These are phyloP conservation scores for Xylaria sp. DNA, from an alignment of 2,329 filamentous ascomycete species.

Conservation along the genomic window DNA sequence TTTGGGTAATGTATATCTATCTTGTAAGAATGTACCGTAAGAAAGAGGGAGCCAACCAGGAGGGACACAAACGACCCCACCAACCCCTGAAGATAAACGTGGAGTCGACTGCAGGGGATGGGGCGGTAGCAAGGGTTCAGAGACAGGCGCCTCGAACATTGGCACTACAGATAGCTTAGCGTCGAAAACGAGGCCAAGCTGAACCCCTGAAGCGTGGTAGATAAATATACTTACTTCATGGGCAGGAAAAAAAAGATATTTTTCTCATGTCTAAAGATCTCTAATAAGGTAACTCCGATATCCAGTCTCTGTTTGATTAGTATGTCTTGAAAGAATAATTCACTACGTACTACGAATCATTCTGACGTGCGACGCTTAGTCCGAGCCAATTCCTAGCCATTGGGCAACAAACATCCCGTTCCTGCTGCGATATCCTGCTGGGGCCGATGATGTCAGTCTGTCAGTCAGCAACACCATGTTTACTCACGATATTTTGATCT, in stretches of 20 bases:
- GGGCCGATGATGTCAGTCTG: conserved; percentile 15
- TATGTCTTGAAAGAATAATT: not conserved
- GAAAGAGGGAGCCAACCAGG: not conserved
- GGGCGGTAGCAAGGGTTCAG: conserved; percentile 4
- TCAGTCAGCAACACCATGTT: not conserved
- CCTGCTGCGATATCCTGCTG: too few species aligned
- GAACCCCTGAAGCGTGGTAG: conserved; percentile 15
- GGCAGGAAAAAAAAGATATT: too few species aligned
- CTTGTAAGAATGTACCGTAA: too few species aligned
- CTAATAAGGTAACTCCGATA: conserved; percentile 19
- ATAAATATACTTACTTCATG: too few species aligned
- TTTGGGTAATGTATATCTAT: not conserved
- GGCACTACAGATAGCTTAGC: too few species aligned
- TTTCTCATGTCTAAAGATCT: too few species aligned
- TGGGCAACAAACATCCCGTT: not conserved
- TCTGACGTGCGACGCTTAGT: too few species aligned
- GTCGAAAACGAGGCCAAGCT: not conserved
- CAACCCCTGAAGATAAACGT: conserved; percentile 25
- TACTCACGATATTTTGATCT: not conserved
- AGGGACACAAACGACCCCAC: conserved; percentile 1
- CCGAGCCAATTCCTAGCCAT: too few species aligned
- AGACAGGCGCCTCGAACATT: conserved; percentile 8
- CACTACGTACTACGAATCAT: not conserved
- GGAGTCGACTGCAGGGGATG: conserved; percentile 19
- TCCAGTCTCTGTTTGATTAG: not conserved